A percentile compares a stretch with the other conserved stretches of the same genome.
phyloP scores from a whole-genome alignment of 1,284 basidiomycete genomes.

The Ceratorhiza oryzae-sativae region DNA sequence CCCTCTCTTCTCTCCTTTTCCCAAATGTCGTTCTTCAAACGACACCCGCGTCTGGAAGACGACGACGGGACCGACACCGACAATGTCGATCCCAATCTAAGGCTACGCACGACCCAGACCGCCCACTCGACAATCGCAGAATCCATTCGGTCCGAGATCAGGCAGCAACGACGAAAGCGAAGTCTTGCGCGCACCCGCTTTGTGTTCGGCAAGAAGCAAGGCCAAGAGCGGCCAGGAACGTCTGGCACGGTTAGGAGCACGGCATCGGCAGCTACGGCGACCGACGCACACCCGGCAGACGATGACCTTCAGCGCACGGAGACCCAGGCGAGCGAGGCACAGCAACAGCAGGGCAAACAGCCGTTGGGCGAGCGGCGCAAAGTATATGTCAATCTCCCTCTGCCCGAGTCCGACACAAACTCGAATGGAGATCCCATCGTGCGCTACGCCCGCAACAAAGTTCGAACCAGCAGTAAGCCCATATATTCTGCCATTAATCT shows the following conservation, averaged over 20 bases:
- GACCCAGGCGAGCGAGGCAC: slow-evolving; percentile 3
- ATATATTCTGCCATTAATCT: slow-evolving; percentile 45
- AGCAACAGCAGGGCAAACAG: slow-evolving; percentile 37
- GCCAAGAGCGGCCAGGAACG: slow-evolving; percentile 8
- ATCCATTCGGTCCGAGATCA: slow-evolving; percentile 77
- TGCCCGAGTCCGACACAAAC: slow-evolving; percentile 71
- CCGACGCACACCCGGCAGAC: slow-evolving; percentile 6
- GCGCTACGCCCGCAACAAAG: slow-evolving; percentile 90
- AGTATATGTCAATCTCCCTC: slow-evolving; percentile 78
- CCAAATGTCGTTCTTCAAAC: slow-evolving; percentile 32
- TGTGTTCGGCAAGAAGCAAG: slow-evolving; percentile 27
- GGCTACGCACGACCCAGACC: slow-evolving; percentile 85
- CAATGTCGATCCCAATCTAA: slow-evolving; percentile 79
- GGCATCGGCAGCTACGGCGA: neutral
- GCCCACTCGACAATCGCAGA: slow-evolving; percentile 89
- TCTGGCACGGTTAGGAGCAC: slow-evolving; percentile 6
- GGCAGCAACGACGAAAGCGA: slow-evolving; percentile 66
- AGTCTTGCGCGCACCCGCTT: slow-evolving; percentile 44
- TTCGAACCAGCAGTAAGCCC: slow-evolving; percentile 84
- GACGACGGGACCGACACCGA: neutral
- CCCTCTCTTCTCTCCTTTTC: neutral
- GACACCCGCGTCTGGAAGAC: slow-evolving; percentile 22
- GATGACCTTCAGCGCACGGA: slow-evolving; percentile 36
- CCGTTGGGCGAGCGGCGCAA: slow-evolving; percentile 57
- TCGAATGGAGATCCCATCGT: slow-evolving; percentile 77